Percentiles rank a stretch among this genome's conserved stretches.
Conservation (phyloP, 805 yeast species). For the Starmera dryadoides region DNA sequence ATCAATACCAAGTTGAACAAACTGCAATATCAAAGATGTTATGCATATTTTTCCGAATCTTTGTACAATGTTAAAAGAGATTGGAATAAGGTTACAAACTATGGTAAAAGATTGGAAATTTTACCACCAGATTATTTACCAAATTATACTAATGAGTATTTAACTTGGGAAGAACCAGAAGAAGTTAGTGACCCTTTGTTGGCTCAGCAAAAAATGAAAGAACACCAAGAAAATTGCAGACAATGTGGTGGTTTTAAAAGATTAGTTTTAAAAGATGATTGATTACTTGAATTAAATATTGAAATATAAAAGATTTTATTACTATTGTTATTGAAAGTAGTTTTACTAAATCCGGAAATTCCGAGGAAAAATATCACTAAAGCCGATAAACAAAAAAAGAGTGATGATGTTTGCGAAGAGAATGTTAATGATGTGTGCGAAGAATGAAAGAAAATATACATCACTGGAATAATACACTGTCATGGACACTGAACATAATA, state of each 20-base stretch:
- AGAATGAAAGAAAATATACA: too few species aligned
- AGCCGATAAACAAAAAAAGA: too few species aligned
- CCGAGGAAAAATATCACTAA: too few species aligned
- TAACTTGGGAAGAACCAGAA: slow-evolving; percentile 41
- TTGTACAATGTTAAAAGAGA: slow-evolving; percentile 48
- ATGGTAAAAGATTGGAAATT: slow-evolving; percentile 47
- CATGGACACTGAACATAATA: too few species aligned
- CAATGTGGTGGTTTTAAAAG: slow-evolving; percentile 43
- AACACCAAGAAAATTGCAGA: slow-evolving; percentile 39
- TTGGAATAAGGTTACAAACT: slow-evolving; percentile 48
- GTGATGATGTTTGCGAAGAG: too few species aligned
- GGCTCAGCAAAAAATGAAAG: slow-evolving; percentile 40
- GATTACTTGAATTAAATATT: too few species aligned
- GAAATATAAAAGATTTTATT: too few species aligned
- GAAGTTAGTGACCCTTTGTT: slow-evolving; percentile 39
- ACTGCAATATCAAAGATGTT: slow-evolving; percentile 45
- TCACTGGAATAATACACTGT: too few species aligned
- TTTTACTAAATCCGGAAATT: too few species aligned
- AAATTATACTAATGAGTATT: slow-evolving; percentile 44
- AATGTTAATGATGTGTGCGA: too few species aligned
- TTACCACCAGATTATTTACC: slow-evolving; percentile 41
- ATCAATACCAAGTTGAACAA: slow-evolving; percentile 32
- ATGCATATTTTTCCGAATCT: slow-evolving; percentile 46
- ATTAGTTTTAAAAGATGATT: slow-evolving; percentile 19
- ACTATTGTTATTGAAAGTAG: too few species aligned